Percentiles rank a stretch among this genome's conserved stretches.
Evolutionary conservation across 768 basidiomycete genomes (phyloP).

Genomic region (Nidularia sp.): DNA sequence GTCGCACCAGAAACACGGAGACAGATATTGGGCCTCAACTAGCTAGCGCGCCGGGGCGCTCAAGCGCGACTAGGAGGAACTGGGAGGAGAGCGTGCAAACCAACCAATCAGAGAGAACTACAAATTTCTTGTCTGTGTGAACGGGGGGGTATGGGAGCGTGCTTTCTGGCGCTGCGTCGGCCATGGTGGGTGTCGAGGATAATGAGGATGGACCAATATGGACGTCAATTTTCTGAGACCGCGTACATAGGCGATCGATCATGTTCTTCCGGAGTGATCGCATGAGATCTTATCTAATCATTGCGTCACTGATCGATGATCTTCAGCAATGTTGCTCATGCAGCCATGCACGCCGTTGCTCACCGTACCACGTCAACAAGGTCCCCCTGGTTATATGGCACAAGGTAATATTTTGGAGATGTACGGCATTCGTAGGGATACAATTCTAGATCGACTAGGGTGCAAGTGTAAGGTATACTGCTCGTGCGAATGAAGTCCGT

Average conservation of each 20-base stretch:
- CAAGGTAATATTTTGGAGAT: too few relatives aligned
- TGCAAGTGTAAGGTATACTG: too few relatives aligned
- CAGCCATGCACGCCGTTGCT: too few relatives aligned
- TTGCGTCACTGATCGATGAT: too few relatives aligned
- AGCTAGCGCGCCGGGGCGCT: background rate
- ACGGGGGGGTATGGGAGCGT: constrained; percentile 80
- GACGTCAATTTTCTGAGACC: background rate
- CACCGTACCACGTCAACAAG: too few relatives aligned
- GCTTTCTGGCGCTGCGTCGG: constrained; percentile 44
- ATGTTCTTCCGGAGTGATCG: too few relatives aligned
- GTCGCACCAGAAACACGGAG: background rate
- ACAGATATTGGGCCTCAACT: background rate
- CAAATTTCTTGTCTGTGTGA: constrained; percentile 75
- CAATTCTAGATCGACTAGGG: too few relatives aligned
- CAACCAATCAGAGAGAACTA: constrained; percentile 89
- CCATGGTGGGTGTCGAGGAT: constrained; percentile 12
- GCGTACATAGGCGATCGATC: background rate
- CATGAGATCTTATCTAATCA: too few relatives aligned
- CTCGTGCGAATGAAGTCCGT: background rate
- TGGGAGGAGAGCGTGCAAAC: constrained; percentile 19
- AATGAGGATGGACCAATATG: background rate
- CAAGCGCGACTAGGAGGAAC: background rate
- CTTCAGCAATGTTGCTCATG: too few relatives aligned
- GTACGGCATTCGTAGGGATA: too few relatives aligned
- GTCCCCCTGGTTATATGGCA: too few relatives aligned